Base-by-base conservation (phyloP, 306 rosid species). In the Corylus avellana region DNA sequence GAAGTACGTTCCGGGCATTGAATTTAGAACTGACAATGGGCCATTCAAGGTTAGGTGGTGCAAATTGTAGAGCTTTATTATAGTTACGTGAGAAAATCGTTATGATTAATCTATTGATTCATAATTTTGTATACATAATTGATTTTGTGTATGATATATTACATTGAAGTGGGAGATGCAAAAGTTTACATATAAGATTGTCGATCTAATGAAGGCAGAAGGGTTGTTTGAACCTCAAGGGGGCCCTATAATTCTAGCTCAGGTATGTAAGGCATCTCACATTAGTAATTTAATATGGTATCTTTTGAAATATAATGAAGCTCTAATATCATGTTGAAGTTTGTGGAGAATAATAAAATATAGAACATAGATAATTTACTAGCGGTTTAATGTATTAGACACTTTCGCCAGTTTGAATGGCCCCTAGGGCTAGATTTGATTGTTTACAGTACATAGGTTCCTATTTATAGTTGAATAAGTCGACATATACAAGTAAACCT, bases 241-340 rank as follows among this genome's bases (percentile, higher is more conserved):
- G 70, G 99, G 99, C 77, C 99, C 99, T 55, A 93, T 96, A 71
- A 93, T 96, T 78, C 53, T 93, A n/a, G 88, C 96, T 44, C 99
- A 96, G 97, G 99, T 86, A 81, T 17, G 68, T 63, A 46, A 75
- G 16, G 49, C 2, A 22, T n/a, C 25, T 11, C 53, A 8, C 1
- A 8, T 46, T 6, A 7, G 49, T 1, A 4, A 7, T n/a, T 7
- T 32, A 32, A 32, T 32, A 32, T 32, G 1, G 35, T 1, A 32
- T 32, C 35, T 32, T 0, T 32, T 32, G 3, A 32, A 32, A 32
- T 32, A 32, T 32, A 32, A 32, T 3, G 35, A 32, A 32, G 2
- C 35, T 32, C 0, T 32, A 3, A 32, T 32, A 32, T 32, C 35
- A 32, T 32, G 35, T 32, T 32, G 35, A 32, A 32, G 35, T 32